Evolutionary conservation across 805 yeast genomes (phyloP), one percentile per base, ranked within the genome.

Genomic region (Millerozyma miso): DNA sequence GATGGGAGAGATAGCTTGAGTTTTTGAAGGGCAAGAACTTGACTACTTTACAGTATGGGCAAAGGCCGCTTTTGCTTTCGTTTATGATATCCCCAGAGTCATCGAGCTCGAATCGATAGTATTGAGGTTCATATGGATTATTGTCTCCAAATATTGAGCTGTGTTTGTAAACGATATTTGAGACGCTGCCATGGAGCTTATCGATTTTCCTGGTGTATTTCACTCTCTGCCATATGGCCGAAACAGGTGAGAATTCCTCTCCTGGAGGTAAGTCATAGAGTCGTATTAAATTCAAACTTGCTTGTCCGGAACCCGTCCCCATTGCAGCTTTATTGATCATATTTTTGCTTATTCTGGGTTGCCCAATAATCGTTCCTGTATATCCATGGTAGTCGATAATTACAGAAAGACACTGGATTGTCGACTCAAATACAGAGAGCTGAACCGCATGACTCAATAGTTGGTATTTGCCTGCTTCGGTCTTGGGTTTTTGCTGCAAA

Each of bases 71-170:
- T 35, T 60, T 61, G 42, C 58, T 51, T 33, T 56, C 59, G 38
- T 54, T 54, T 19, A 58, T 47, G 14, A 46, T 41, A 5, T 49
- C 39, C 0, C 64, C 60, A 6, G 40, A 37, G 3, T 37, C 45
- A 40, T 56, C 60, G 4, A 58, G 38, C 45, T 63, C 68, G 45
- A 51, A 57, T 20, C 68, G 50, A 19, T 54, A 52, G 40, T 53
- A 58, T 39, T 63, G 66, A 14, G 65, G 63, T 43, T 63, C 66
- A 40, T 63, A 63, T 4, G 68, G 68, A 14, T 44, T 51, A 31
- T 50, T 45, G 16, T 46, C 33, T 20, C 44, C 43, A 47, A 51
- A 62, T n/a, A 49, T 47, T 1, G 51, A 36, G 17, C 57, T 53
- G 15, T 50, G 49, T 35, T 53, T 52, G 48, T 62, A 62, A 7